These are phyloP conservation scores for Chlorella vulgaris DNA, from an alignment of 139 green algal genomes.

Conservation along the genomic window DNA sequence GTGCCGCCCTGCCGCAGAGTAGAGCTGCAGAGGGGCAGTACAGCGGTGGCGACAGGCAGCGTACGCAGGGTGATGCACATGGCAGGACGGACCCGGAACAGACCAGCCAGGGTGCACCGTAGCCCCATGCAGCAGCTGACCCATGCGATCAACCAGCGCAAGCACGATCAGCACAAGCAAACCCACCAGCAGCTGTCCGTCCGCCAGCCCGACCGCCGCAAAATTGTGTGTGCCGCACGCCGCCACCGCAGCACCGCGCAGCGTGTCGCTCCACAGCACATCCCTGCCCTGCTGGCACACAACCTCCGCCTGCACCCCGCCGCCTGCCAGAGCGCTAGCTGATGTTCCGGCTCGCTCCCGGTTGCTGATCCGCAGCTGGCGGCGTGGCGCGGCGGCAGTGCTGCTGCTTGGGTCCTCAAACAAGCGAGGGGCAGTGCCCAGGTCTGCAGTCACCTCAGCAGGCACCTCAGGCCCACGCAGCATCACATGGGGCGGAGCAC, in stretches of 20 bases:
- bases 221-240: slow-evolving; percentile 58
- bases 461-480: slow-evolving; percentile 21
- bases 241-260: slow-evolving; percentile 42
- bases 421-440: background rate
- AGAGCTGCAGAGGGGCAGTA: slow-evolving; percentile 50
- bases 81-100: too few species aligned
- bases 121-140: slow-evolving; percentile 45
- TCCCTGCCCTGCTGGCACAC: slow-evolving; percentile 12
- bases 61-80: background rate
- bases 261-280: slow-evolving; percentile 57
- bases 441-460: slow-evolving; percentile 9
- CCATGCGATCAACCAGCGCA: slow-evolving; percentile 37
- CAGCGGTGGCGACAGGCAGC: background rate
- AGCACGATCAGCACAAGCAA: too few species aligned
- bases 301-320: slow-evolving; percentile 31
- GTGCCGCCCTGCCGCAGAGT: slow-evolving; percentile 60
- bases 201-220: slow-evolving; percentile 43
- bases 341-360: slow-evolving; percentile 7
- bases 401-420: slow-evolving; percentile 1
- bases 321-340: background rate
- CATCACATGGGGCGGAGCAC: background rate
- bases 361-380: slow-evolving; percentile 45
- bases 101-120: too few species aligned
- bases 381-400: background rate
- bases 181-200: slow-evolving; percentile 33